These are phyloP conservation scores for Botrytis fabae DNA, from an alignment of 2,329 filamentous ascomycete species.

Conservation along the genomic window DNA sequence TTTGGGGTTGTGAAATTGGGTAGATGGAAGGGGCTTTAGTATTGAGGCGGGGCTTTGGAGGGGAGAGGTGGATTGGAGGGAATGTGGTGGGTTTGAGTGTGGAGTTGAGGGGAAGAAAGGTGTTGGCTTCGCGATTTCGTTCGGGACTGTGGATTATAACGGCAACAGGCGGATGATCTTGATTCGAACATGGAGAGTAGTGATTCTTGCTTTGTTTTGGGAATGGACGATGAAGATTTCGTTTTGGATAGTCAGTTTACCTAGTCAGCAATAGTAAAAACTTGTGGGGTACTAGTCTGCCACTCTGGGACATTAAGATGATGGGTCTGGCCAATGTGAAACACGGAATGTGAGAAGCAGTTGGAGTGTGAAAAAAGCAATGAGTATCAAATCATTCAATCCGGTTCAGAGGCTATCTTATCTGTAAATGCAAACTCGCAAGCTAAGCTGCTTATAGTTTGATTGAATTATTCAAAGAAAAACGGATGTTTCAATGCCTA, in stretches of 20 bases:
- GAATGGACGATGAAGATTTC: no score
- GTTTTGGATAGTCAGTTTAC: not conserved
- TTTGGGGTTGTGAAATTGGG: not conserved
- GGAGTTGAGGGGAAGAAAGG: not conserved
- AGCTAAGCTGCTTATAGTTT: not conserved
- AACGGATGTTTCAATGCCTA: slow-evolving; percentile 22
- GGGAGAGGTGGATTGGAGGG: not conserved
- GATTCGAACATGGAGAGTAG: not conserved
- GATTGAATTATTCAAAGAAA: not conserved
- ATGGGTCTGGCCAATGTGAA: not conserved
- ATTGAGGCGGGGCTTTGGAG: not conserved
- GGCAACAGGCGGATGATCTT: not conserved
- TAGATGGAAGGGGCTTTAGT: no score
- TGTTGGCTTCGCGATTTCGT: not conserved
- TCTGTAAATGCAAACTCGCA: not conserved
- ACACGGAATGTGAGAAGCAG: not conserved
- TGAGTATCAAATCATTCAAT: not conserved
- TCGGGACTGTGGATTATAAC: not conserved
- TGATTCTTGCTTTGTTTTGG: not conserved
- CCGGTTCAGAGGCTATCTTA: not conserved
- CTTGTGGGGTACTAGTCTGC: not conserved
- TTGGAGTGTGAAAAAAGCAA: not conserved
- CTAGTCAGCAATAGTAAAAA: not conserved
- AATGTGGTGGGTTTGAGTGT: no score
- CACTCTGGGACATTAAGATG: not conserved